Evolutionary conservation across 805 yeast species (phyloP), one percentile per base, ranked within the genome.

Genomic region (Metschnikowia proteae): DNA sequence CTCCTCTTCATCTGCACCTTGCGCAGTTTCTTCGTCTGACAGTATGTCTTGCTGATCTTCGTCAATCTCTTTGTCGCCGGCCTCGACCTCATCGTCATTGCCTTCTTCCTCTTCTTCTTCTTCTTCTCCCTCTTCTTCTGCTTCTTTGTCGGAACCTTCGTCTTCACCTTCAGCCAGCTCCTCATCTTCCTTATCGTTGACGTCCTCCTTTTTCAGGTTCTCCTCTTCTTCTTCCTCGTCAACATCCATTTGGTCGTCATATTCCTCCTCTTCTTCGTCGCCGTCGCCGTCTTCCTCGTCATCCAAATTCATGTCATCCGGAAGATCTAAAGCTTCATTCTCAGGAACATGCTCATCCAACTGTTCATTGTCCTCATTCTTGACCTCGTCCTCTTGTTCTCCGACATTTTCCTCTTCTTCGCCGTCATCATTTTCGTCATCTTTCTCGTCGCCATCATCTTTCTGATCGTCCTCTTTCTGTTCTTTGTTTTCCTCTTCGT

Each of bases 301-400:
- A 60, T 92, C 98, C 29, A 92, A 71, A 57, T 92, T 83, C 75
- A 92, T 80, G 59, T 91, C 96, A 11, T 94, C 98, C 0, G 98
- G 97, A 28, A 92, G 73, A 23, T 94, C 97, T 55, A 92, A 71
- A 3, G 91, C 83, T 51, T 94, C 98, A 5, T 82, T 74, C 62
- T 94, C 96, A 17, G 91, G 92, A 40, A 84, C 88, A 49, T 82
- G 71, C 13, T 80, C 80, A 39, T 88, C 96, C 45, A 88, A 64
- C 50, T 84, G 82, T 44, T 86, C 86, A 30, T 73, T 75, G 36
- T 83, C 87, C 33, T 85, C 84, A 56, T 86, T 79, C 53, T 73
- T 80, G 17, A 85, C 88, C 51, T 81, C 86, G 61, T 86, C 91
- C 39, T 87, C 92, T 60, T 87, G 91, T 61, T 87, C 88, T 8